These are phyloP conservation scores for Scortechinia acanthostroma DNA, from an alignment of 2,329 filamentous ascomycete genomes.

Conservation along the genomic window DNA sequence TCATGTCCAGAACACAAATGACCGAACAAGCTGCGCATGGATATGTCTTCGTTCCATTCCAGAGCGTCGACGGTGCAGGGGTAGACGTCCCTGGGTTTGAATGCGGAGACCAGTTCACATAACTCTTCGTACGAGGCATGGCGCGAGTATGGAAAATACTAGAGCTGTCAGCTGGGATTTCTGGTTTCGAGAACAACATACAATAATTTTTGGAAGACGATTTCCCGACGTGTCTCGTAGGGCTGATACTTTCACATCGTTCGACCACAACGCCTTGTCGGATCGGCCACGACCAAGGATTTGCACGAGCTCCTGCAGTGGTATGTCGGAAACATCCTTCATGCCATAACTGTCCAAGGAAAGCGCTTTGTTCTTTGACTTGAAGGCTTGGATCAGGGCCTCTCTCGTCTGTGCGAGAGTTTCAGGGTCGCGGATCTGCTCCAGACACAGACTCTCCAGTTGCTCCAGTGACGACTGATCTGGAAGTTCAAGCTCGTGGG, in stretches of 20 bases:
- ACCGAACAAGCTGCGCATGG: slow-evolving; percentile 67
- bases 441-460: slow-evolving; percentile 40
- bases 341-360: slow-evolving; percentile 25
- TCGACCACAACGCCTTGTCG: no score
- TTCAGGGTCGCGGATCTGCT: slow-evolving; percentile 10
- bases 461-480: slow-evolving; percentile 36
- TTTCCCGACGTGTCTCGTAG: no score
- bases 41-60: slow-evolving; percentile 57
- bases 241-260: no score
- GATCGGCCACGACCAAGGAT: background rate
- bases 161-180: slow-evolving; percentile 10
- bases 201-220: no score
- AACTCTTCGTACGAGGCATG: slow-evolving; percentile 83
- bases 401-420: slow-evolving; percentile 16
- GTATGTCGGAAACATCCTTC: slow-evolving; percentile 22
- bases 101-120: slow-evolving; percentile 58
- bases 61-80: slow-evolving; percentile 69
- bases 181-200: no score
- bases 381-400: slow-evolving; percentile 18
- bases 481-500: slow-evolving; percentile 56
- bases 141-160: slow-evolving; percentile 75
- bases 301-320: slow-evolving; percentile 13
- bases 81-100: slow-evolving; percentile 71
- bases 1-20: slow-evolving; percentile 48
- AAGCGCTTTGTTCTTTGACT: slow-evolving; percentile 19